Percentiles rank a stretch among this genome's conserved stretches.
Evolutionary conservation across 2,329 filamentous ascomycete genomes (phyloP).

Genomic region (Cladosporium sp.): DNA sequence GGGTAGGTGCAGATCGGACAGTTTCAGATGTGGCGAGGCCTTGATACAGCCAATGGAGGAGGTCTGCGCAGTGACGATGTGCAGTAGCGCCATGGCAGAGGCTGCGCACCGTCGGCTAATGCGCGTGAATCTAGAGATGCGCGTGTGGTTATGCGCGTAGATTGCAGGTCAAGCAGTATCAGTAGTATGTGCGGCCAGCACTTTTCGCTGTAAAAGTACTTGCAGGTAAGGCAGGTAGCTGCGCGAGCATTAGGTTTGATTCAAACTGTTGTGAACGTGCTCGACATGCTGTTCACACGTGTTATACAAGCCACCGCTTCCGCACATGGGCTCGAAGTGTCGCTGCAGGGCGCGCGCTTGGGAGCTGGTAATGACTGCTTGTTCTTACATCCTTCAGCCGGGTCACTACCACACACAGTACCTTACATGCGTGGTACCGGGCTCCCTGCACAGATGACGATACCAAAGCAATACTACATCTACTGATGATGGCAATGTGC

Average conservation of each 20-base stretch:
- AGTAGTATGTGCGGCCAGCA: background rate
- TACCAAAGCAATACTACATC: too few species aligned
- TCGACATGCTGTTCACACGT: background rate
- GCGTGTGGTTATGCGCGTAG: background rate
- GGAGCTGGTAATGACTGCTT: too few species aligned
- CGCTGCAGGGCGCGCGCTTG: too few species aligned
- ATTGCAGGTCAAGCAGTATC: background rate
- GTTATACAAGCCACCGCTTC: background rate
- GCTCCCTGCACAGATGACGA: too few species aligned
- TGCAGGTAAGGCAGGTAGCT: background rate
- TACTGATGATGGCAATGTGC: too few species aligned
- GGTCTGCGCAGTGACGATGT: background rate
- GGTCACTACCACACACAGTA: too few species aligned
- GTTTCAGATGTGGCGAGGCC: conserved; percentile 3
- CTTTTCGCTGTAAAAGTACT: background rate
- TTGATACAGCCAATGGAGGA: background rate
- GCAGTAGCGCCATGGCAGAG: conserved; percentile 4
- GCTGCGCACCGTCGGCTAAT: conserved; percentile 4
- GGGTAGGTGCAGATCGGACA: conserved; percentile 1
- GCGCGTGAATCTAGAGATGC: conserved; percentile 5
- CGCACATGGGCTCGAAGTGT: too few species aligned
- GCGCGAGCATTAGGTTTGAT: too few species aligned
- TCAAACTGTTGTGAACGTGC: background rate
- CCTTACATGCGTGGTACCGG: too few species aligned
- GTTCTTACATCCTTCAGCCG: too few species aligned